These are phyloP conservation scores for Nitzschia sp. DNA, from an alignment of 108 stramenopile genomes.

Conservation along the genomic window DNA sequence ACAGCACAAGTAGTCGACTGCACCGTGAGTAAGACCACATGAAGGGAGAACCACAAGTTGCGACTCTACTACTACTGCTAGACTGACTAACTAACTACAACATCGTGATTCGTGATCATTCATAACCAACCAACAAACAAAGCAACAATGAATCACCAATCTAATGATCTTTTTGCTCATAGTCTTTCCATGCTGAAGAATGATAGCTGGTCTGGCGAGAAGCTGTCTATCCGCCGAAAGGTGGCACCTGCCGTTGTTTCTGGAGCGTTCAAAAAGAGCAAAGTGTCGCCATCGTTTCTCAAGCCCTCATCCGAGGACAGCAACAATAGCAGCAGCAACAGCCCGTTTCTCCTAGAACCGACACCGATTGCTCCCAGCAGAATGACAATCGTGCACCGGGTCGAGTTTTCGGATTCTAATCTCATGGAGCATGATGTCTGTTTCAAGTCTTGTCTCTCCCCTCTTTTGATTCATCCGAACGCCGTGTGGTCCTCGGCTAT, in stretches of 20 bases:
- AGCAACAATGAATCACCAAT: no score
- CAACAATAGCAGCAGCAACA: not conserved
- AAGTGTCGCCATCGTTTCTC: no score
- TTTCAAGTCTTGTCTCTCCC: not conserved
- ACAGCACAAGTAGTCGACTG: no score
- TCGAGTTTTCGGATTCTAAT: not conserved
- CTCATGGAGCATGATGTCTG: not conserved
- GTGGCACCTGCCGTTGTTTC: not conserved
- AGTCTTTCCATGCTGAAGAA: not conserved
- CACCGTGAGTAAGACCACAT: no score
- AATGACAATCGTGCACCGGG: constrained; percentile 8
- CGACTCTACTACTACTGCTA: no score
- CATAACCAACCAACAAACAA: no score
- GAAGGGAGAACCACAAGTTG: no score
- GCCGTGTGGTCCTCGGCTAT: no score
- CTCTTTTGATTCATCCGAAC: not conserved
- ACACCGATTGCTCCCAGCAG: constrained; percentile 4
- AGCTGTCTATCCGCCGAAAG: not conserved
- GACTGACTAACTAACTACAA: no score
- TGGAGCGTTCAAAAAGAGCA: no score
- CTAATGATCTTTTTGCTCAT: not conserved
- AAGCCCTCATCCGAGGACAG: no score
- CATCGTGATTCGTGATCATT: no score
- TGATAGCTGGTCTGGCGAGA: not conserved
- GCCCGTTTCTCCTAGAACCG: constrained; percentile 4